Conservation (phyloP, 2,329 filamentous ascomycete genomes). For the Aureobasidium melanogenum region DNA sequence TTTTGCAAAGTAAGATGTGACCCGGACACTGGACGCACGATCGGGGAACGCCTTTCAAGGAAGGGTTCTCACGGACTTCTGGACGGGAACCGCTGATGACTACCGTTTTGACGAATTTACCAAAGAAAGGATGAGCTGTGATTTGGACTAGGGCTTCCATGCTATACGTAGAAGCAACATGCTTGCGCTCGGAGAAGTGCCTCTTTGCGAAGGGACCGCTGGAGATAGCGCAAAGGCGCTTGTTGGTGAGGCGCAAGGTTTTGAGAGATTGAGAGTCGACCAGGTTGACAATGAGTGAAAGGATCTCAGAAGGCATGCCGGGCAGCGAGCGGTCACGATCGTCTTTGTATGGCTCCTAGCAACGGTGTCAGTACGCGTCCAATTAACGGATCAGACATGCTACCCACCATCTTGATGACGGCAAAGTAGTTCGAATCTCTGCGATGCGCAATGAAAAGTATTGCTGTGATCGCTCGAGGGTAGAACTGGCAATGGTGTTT, state of each 20-base stretch:
- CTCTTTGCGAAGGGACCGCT: not conserved
- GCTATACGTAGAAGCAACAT: not conserved
- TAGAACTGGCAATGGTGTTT: not conserved
- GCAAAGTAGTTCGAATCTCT: not conserved
- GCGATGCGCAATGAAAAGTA: not conserved
- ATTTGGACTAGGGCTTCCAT: not conserved
- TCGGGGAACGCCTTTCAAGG: not conserved
- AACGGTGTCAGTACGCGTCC: not conserved
- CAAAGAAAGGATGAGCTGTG: constrained; percentile 1
- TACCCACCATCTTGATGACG: not conserved
- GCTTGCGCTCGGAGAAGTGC: not conserved
- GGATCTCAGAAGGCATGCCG: not conserved
- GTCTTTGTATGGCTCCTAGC: not conserved
- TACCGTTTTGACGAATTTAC: not conserved
- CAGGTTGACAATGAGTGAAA: not conserved
- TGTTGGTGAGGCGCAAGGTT: not conserved
- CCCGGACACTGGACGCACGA: not conserved
- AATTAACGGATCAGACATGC: too few species aligned
- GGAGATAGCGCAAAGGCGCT: not conserved
- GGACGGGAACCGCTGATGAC: not conserved
- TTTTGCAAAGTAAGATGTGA: not conserved
- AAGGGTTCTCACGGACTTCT: not conserved
- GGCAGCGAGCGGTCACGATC: not conserved
- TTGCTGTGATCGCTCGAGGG: too few species aligned
- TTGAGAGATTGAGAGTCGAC: not conserved